These are phyloP conservation scores for Breynia disticha DNA, from an alignment of 441 rosid species.

Conservation along the genomic window DNA sequence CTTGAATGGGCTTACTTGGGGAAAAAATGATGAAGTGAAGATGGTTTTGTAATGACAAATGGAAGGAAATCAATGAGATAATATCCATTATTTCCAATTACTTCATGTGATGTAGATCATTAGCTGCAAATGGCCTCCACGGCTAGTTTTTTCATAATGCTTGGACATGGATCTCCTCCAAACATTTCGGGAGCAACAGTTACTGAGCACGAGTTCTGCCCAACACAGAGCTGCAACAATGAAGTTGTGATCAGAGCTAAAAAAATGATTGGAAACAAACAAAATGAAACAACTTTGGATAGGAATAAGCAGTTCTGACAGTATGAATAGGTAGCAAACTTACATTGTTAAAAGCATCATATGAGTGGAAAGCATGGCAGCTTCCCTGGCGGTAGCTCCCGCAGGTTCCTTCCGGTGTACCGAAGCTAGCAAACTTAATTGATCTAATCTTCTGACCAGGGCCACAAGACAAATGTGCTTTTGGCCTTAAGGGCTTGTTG, in stretches of 20 bases:
- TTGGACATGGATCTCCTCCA: conserved; percentile 90
- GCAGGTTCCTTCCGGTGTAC: conserved; percentile 74
- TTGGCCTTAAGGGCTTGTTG: conserved; percentile 37
- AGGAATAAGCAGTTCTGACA: no score
- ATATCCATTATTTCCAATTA: conserved; percentile 10
- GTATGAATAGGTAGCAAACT: conserved; percentile 7
- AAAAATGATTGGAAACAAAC: background rate
- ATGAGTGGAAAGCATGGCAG: conserved; percentile 86
- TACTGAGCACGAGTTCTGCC: conserved; percentile 79
- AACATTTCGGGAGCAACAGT: conserved; percentile 90
- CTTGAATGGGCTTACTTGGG: conserved; percentile 20
- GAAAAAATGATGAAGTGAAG: conserved; percentile 17
- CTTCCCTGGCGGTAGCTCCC: conserved; percentile 69
- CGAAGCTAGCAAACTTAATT: conserved; percentile 75
- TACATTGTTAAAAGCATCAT: conserved; percentile 88
- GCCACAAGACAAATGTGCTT: conserved; percentile 35
- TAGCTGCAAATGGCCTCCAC: conserved; percentile 84
- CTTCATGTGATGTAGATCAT: conserved; percentile 12
- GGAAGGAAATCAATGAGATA: conserved; percentile 12
- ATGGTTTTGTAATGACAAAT: conserved; percentile 7
- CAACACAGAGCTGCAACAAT: conserved; percentile 70
- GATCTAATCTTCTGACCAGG: conserved; percentile 70
- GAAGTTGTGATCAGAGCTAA: background rate
- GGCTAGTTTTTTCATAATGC: conserved; percentile 79
- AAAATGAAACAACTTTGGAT: no score